phyloP scores from a whole-genome alignment of 768 basidiomycete genomes.

The Terana coerulea region DNA sequence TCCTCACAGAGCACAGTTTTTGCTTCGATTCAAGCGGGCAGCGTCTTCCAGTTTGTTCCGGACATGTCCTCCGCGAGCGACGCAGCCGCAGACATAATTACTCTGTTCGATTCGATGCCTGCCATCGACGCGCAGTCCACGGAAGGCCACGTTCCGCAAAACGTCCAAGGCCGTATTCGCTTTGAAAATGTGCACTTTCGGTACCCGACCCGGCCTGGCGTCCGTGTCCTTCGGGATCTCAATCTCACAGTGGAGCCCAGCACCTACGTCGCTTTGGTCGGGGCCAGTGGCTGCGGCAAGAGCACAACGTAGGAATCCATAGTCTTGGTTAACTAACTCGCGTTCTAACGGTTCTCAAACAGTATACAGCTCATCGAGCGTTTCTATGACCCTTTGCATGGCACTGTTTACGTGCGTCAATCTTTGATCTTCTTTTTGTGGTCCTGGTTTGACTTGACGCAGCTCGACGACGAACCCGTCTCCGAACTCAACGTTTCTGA shows the following conservation, averaged over 20 bases:
- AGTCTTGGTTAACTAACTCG: no score
- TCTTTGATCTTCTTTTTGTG: not conserved
- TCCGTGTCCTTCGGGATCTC: constrained; percentile 78
- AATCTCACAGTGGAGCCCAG: constrained; percentile 68
- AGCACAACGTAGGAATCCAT: no score
- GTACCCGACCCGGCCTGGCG: constrained; percentile 82
- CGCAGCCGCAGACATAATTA: constrained; percentile 74
- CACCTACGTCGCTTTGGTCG: constrained; percentile 77
- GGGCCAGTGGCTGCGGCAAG: constrained; percentile 78
- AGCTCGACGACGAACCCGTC: constrained; percentile 71
- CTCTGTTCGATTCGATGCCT: constrained; percentile 65
- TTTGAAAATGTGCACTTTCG: constrained; percentile 84
- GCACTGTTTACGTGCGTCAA: constrained; percentile 52
- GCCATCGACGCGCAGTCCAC: constrained; percentile 79
- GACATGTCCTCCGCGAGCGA: constrained; percentile 83
- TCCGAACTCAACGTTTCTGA: constrained; percentile 75
- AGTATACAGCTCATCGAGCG: constrained; percentile 82
- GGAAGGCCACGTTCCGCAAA: constrained; percentile 54
- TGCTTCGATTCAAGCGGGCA: constrained; percentile 83
- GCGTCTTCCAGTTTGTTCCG: constrained; percentile 80
- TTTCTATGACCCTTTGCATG: constrained; percentile 78
- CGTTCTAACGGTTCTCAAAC: no score
- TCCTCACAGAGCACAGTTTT: constrained; percentile 75
- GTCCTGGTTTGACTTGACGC: not conserved
- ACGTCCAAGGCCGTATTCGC: constrained; percentile 57